Evolutionary conservation across 805 yeast species (phyloP), one percentile per base, ranked within the genome.

Genomic region (Schizosaccharomyces cryophilus): DNA sequence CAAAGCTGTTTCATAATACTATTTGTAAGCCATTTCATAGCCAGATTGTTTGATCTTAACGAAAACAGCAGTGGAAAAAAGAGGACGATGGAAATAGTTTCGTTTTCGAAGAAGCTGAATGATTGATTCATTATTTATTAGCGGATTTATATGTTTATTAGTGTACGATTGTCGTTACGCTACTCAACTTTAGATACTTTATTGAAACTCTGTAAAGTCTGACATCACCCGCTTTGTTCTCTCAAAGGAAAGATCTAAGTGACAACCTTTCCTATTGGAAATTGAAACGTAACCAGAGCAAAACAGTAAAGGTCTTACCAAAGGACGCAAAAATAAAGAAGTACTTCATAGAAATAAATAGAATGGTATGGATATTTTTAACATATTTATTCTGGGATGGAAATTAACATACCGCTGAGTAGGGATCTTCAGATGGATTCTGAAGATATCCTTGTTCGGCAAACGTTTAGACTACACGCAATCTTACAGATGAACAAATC

Each of bases 401-500:
- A n/a, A 11, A 45, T 24, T 19, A 45, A 19, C 51, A 24, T 45
- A n/a, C 17, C 24, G 15, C 30, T 29, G 56, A 29, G 6, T 4
- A 35, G 26, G 19, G 4, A 6, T 21, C 56, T 17, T 21, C 19
- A 51, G 35, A 51, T 7, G 24, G 3, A 15, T n/a, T 11, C 56
- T 29, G 35, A 51, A 51, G 56, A 5, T 17, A 29, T 21, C 30
- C 56, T 21, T 51, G 5, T 29, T 29, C 30, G 7, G 35, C 60
- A 61, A 17, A 35, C 38, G 19, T 60, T 5, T 61, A 81, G 89
- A 82, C 93, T 69, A 94, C 85, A 66, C 74, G 90, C 9, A 38
- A 26, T 74, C 81, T 93, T 68, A 86, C 96, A 54, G 95, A 90
- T 71, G 95, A 87, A 73, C 98, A 93, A 75, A 88, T 93, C 67